These are phyloP conservation scores for Coemansia sp. DNA, from an alignment of 192 early-diverging fungal species.

Conservation along the genomic window DNA sequence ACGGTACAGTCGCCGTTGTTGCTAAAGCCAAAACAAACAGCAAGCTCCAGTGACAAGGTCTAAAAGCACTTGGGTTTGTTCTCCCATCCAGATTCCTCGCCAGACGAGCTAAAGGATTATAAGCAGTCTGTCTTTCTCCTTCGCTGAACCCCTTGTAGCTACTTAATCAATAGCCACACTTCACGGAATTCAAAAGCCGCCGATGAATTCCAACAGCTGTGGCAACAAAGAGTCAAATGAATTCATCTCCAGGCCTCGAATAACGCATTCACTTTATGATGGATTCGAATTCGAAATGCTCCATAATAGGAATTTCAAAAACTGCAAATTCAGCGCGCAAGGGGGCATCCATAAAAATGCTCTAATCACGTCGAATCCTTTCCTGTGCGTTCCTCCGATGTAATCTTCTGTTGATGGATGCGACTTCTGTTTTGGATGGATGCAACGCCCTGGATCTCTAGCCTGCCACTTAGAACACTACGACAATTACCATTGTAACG, in stretches of 20 bases:
- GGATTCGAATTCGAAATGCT: neutral
- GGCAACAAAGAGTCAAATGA: neutral
- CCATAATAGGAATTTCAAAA: neutral
- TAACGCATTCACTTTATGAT: neutral
- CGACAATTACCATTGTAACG: conserved; percentile 39
- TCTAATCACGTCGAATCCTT: neutral
- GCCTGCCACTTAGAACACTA: neutral
- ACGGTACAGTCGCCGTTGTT: too few species aligned
- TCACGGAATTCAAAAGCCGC: neutral
- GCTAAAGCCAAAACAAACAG: too few species aligned
- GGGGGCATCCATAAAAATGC: neutral
- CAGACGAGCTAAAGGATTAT: too few species aligned
- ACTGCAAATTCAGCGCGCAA: too few species aligned
- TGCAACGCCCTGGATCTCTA: conserved; percentile 12
- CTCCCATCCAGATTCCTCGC: too few species aligned
- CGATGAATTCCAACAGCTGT: neutral
- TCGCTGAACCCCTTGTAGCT: neutral
- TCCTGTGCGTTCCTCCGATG: neutral
- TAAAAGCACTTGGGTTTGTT: too few species aligned
- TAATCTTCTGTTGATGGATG: conserved; percentile 10
- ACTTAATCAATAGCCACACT: neutral
- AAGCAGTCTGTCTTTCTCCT: too few species aligned
- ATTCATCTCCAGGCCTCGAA: neutral
- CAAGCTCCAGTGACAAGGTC: too few species aligned
- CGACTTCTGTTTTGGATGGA: conserved; percentile 18